A percentile compares a stretch with the other conserved stretches of the same genome.
Evolutionary conservation across 202 grass and related monocot species (phyloP).

Genomic region (Elaeis oleifera): DNA sequence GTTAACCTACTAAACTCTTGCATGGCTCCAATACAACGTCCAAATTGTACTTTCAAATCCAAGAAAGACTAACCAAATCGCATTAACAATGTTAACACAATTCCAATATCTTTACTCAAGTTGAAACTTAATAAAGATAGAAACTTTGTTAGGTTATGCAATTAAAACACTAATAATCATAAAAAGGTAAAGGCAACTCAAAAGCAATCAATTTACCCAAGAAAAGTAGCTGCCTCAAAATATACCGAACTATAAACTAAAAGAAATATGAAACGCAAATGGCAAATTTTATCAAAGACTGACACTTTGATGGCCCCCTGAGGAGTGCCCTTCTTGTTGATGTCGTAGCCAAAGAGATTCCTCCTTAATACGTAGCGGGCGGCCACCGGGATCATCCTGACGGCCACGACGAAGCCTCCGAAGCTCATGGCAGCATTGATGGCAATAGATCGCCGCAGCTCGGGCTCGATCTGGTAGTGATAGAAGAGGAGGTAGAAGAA

Average conservation of each 20-base stretch:
- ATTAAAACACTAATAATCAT: neutral
- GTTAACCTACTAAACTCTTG: neutral
- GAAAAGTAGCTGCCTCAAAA: neutral
- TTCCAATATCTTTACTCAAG: too few species aligned
- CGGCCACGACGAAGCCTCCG: slow-evolving; percentile 43
- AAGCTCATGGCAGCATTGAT: slow-evolving; percentile 71
- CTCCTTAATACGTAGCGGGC: slow-evolving; percentile 74
- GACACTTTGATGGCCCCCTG: slow-evolving; percentile 79
- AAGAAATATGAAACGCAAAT: neutral
- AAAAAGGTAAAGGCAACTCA: neutral
- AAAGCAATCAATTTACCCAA: neutral
- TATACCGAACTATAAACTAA: neutral
- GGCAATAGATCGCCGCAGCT: slow-evolving; percentile 64
- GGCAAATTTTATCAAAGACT: slow-evolving; percentile 19
- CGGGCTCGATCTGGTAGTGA: slow-evolving; percentile 58
- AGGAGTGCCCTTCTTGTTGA: slow-evolving; percentile 88
- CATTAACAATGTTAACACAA: too few species aligned
- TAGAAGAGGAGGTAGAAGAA: slow-evolving; percentile 87
- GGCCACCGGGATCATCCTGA: slow-evolving; percentile 70
- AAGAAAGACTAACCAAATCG: too few species aligned
- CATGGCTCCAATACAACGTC: too few species aligned
- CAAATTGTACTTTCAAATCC: too few species aligned
- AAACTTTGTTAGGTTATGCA: too few species aligned
- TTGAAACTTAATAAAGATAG: too few species aligned
- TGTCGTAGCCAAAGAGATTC: slow-evolving; percentile 84